These are phyloP conservation scores for sorghum (Sorghum bicolor) DNA, from an alignment of 176 grass and related monocot species.

Conservation along the genomic window Sorghum_bicolor_NCBIv3 NC_012870.2:72810501-72811000, in stretches of 20 bases:
- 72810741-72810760: slow-evolving; percentile 91
- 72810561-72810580: slow-evolving; percentile 74
- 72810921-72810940: slow-evolving; percentile 78
- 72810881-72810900: slow-evolving; percentile 72
- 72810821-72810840: slow-evolving; percentile 65
- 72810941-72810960: slow-evolving; percentile 70
- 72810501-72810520: slow-evolving; percentile 97
- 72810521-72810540: slow-evolving; percentile 72
- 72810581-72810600: slow-evolving; percentile 97
- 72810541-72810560: slow-evolving; percentile 82
- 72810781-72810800: slow-evolving; percentile 76
- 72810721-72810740: slow-evolving; percentile 86
- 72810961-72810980: slow-evolving; percentile 73
- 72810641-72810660: slow-evolving; percentile 65
- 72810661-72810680: slow-evolving; percentile 85
- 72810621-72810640: slow-evolving; percentile 95
- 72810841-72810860: slow-evolving; percentile 84
- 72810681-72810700: slow-evolving; percentile 97
- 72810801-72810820: slow-evolving; percentile 53
- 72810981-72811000: slow-evolving; percentile 66
- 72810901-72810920: slow-evolving; percentile 93
- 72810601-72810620: slow-evolving; percentile 84
- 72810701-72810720: slow-evolving; percentile 89
- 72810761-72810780: slow-evolving; percentile 91
- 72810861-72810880: slow-evolving; percentile 61